phyloP scores from a whole-genome alignment of 78 protist species.

The Cyanophora paradoxa region DNA sequence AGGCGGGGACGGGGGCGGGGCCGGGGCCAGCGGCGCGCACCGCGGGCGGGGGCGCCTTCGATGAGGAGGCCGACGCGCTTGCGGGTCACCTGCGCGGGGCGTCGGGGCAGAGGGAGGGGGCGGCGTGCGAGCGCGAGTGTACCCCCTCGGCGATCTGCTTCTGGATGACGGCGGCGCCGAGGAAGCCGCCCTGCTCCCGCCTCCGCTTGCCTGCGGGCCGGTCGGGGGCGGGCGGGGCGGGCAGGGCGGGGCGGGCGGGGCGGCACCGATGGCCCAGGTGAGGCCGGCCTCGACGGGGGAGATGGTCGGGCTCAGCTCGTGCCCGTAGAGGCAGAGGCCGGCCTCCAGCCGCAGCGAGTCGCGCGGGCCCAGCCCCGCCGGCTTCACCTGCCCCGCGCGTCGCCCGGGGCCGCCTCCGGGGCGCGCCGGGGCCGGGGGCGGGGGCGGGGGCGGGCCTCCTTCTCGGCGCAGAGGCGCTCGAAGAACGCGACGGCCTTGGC shows the following conservation, averaged over 20 bases:
- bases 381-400: not conserved
- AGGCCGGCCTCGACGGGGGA: slow-evolving; percentile 79
- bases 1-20: slow-evolving; percentile 63
- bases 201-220: slow-evolving; percentile 53
- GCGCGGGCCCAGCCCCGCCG: slow-evolving; percentile 92
- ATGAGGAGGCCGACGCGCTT: slow-evolving; percentile 67
- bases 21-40: slow-evolving; percentile 32
- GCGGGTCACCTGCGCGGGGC: slow-evolving; percentile 28
- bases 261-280: slow-evolving; percentile 68
- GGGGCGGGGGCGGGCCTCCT: not conserved
- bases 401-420: not conserved
- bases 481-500: not conserved
- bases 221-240: not conserved
- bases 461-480: not conserved
- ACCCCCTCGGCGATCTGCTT: slow-evolving; percentile 48
- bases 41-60: slow-evolving; percentile 82
- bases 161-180: slow-evolving; percentile 70
- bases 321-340: slow-evolving; percentile 93
- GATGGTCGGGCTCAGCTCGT: slow-evolving; percentile 75
- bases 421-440: not conserved
- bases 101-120: no score
- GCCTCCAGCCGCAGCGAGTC: slow-evolving; percentile 93
- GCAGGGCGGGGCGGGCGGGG: no score
- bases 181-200: slow-evolving; percentile 76
- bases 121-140: not conserved